Conservation (phyloP, 306 rosid genomes). For the Dryas octopetala region DNA sequence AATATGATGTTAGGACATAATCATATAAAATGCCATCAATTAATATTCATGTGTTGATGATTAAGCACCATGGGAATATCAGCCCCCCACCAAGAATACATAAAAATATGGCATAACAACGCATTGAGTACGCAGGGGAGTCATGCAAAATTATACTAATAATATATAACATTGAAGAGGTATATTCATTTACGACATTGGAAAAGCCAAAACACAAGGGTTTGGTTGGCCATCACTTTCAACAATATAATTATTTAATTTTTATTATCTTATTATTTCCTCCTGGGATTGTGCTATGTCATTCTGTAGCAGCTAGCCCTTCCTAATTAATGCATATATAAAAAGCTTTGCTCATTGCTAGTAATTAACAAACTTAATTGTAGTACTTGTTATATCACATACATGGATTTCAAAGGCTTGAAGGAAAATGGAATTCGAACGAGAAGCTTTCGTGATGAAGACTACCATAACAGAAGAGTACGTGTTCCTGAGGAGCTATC, state of each 20-base stretch:
- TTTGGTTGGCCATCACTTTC: background rate
- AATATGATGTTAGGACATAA: no score
- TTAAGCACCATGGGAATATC: constrained; percentile 4
- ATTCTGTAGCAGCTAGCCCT: background rate
- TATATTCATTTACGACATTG: constrained; percentile 13
- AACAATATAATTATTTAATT: background rate
- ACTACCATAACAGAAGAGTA: constrained; percentile 34
- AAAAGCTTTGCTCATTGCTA: background rate
- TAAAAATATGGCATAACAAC: background rate
- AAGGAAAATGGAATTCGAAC: constrained; percentile 5
- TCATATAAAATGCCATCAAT: no score
- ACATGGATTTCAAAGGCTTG: constrained; percentile 19
- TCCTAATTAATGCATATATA: no score
- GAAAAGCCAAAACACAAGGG: constrained; percentile 16
- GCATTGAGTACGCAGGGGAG: constrained; percentile 2
- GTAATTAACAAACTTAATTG: no score
- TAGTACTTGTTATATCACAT: no score
- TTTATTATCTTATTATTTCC: background rate
- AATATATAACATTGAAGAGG: background rate
- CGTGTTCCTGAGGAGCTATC: constrained; percentile 35
- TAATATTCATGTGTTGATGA: background rate
- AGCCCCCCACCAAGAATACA: background rate
- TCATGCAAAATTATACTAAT: background rate
- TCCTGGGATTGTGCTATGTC: background rate
- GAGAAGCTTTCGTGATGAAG: constrained; percentile 30